Conservation (phyloP, 2,329 filamentous ascomycete species). For the Phialemoniopsis sp. region DNA sequence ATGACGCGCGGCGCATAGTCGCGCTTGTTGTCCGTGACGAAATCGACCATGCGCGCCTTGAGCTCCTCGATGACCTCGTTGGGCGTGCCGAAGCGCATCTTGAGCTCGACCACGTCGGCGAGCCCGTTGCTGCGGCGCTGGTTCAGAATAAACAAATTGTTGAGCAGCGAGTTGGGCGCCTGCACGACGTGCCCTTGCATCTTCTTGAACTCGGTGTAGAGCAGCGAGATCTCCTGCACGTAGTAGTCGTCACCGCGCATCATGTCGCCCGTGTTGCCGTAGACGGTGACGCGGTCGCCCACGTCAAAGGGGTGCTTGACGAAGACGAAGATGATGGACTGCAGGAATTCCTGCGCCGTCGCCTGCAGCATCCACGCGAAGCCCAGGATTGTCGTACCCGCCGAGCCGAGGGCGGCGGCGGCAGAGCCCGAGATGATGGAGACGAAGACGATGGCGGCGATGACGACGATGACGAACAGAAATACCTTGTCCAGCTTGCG, state of each 20-base stretch:
- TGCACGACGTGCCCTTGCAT: conserved; percentile 97
- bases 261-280: conserved; percentile 79
- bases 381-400: conserved; percentile 81
- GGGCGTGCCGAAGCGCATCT: conserved; percentile 85
- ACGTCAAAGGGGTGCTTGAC: conserved; percentile 98
- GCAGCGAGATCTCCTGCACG: conserved; percentile 86
- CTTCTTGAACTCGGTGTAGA: conserved; percentile 98
- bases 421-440: conserved; percentile 86
- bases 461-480: conserved; percentile 77
- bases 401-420: conserved; percentile 85
- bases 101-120: conserved; percentile 78
- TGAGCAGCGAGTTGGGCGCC: conserved; percentile 90
- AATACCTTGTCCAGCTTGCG: conserved; percentile 86
- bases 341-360: conserved; percentile 90
- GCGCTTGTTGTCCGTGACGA: conserved; percentile 79
- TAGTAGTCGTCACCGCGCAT: conserved; percentile 90
- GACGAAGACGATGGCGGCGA: conserved; percentile 81
- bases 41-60: conserved; percentile 75
- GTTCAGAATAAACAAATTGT: conserved; percentile 91
- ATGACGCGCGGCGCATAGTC: conserved; percentile 57
- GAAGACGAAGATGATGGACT: conserved; percentile 93
- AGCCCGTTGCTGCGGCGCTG: conserved; percentile 85
- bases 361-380: conserved; percentile 90
- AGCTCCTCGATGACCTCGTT: conserved; percentile 79
- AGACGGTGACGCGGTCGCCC: conserved; percentile 86